A percentile compares a stretch with the other conserved stretches of the same genome.
phyloP scores from a whole-genome alignment of 139 green algal genomes.

The Volvox reticuliferus region DNA sequence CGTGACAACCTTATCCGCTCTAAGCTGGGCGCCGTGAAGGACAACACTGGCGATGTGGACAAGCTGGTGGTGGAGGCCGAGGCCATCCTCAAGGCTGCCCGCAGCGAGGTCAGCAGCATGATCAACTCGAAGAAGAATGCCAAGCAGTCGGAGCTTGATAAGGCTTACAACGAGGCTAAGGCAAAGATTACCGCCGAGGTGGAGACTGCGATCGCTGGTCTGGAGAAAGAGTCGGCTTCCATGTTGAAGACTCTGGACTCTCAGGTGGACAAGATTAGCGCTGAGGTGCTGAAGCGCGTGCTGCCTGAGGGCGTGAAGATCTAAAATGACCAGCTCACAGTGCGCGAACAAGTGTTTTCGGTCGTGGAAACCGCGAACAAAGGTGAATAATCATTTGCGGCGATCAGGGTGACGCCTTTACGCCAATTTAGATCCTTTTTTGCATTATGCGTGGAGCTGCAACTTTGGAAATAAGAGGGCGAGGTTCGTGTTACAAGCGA shows the following conservation, averaged over 20 bases:
- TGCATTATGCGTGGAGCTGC: no score
- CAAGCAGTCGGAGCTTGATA: constrained; percentile 76
- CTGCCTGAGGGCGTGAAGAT: constrained; percentile 86
- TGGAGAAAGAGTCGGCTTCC: constrained; percentile 83
- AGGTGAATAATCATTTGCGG: no score
- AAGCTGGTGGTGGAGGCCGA: constrained; percentile 65
- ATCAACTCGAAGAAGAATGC: constrained; percentile 70
- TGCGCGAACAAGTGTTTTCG: no score
- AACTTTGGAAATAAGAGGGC: no score
- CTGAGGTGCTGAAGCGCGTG: constrained; percentile 84
- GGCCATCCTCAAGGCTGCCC: constrained; percentile 68
- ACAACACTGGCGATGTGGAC: constrained; percentile 65
- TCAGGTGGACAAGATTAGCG: constrained; percentile 86
- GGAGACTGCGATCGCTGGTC: constrained; percentile 61
- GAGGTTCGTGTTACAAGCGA: no score
- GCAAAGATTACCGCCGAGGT: constrained; percentile 69
- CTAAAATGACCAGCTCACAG: no score
- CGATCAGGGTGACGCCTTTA: no score
- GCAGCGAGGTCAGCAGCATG: constrained; percentile 62
- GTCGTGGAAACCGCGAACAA: no score
- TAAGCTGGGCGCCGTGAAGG: constrained; percentile 87
- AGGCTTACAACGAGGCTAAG: constrained; percentile 66
- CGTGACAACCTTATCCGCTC: constrained; percentile 82
- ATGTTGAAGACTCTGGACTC: constrained; percentile 79
- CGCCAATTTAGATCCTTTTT: no score